Percentiles rank a stretch among this genome's conserved stretches.
Evolutionary conservation across 225 moss, liverwort and hornwort genomes (phyloP).

Genomic region (Rhytidiadelphus loreus): DNA sequence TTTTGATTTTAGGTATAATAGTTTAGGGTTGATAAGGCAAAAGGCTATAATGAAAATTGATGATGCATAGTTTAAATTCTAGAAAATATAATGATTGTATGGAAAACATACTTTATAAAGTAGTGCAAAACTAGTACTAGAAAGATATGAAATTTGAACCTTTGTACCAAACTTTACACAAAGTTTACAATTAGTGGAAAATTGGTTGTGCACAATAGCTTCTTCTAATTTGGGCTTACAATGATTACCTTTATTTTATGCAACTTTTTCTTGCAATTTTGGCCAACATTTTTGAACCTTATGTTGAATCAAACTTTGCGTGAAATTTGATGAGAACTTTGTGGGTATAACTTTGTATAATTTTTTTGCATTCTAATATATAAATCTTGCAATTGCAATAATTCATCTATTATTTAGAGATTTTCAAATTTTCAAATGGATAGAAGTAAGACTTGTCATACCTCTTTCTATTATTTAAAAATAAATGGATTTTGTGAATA

Average conservation of each 20-base stretch:
- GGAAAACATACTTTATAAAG: accelerated
- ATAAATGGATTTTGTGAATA: not conserved
- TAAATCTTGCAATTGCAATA: not conserved
- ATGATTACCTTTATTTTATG: too few relatives aligned
- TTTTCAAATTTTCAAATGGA: not conserved
- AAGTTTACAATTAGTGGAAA: too few relatives aligned
- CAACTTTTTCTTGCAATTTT: too few relatives aligned
- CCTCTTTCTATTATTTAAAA: not conserved
- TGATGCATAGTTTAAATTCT: not conserved
- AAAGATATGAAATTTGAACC: not conserved
- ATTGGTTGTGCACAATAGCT: too few relatives aligned
- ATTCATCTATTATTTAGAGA: not conserved
- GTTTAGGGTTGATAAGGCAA: not conserved
- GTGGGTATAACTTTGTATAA: not conserved
- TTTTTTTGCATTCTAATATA: not conserved
- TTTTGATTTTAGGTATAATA: not conserved
- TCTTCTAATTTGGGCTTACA: too few relatives aligned
- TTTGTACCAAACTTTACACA: not conserved
- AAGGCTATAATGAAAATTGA: not conserved
- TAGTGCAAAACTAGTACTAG: not conserved
- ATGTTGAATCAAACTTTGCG: not conserved
- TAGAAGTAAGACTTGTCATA: not conserved
- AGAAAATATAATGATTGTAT: not conserved
- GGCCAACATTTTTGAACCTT: too few relatives aligned
- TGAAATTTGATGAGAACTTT: not conserved